Percentiles rank a stretch among this genome's conserved stretches.
These are phyloP conservation scores for Eucalyptus marginata DNA, from an alignment of 345 rosid genomes.

Conservation along the genomic window DNA sequence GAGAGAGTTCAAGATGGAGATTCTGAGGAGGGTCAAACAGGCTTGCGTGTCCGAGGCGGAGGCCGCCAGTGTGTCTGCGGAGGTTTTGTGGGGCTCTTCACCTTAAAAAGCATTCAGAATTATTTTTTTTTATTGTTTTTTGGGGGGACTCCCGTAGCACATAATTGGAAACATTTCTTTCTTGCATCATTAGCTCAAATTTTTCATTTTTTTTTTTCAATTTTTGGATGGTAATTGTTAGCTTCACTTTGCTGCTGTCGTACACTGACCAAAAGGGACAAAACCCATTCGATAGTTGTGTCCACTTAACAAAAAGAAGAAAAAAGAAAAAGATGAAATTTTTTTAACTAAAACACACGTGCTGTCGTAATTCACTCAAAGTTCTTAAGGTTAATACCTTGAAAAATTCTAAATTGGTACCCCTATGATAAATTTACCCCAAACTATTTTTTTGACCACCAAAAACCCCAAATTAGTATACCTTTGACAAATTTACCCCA, in stretches of 20 bases:
- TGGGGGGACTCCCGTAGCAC: too few relatives aligned
- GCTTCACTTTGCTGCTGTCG: neutral
- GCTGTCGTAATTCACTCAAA: fast-evolving
- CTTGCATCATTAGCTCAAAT: neutral
- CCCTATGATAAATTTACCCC: too few relatives aligned
- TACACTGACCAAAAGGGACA: neutral
- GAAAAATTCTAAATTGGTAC: too few relatives aligned
- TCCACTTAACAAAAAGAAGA: neutral
- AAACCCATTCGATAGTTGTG: neutral
- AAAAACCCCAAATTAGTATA: too few relatives aligned
- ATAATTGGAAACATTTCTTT: neutral
- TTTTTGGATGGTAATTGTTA: neutral
- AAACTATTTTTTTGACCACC: too few relatives aligned
- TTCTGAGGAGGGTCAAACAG: constrained; percentile 26
- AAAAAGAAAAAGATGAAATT: fast-evolving
- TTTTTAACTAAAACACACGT: neutral
- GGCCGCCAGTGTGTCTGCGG: constrained; percentile 16
- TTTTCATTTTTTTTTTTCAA: neutral
- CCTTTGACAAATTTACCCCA: too few relatives aligned
- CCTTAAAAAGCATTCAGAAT: too few relatives aligned
- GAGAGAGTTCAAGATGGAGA: constrained; percentile 22
- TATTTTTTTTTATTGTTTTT: too few relatives aligned
- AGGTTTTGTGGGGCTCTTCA: constrained; percentile 47
- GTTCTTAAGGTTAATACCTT: too few relatives aligned
- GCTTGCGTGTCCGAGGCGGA: constrained; percentile 36